These are phyloP conservation scores for Maudiozyma humilis DNA, from an alignment of 1,139 yeast species.

Conservation along the genomic window DNA sequence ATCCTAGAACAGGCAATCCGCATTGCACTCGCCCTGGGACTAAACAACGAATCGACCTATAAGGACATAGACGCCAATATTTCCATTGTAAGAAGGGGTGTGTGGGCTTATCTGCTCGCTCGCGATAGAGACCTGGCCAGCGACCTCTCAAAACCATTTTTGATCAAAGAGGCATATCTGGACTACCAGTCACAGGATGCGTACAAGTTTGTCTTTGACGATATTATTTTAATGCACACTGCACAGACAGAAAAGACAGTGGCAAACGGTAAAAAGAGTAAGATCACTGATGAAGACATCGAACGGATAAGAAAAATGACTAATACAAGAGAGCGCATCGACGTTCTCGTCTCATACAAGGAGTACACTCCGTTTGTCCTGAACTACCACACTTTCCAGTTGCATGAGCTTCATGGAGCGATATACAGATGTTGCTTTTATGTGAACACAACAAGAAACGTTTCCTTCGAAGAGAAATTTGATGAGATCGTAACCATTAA, in stretches of 20 bases:
- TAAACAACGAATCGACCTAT: conserved; percentile 12
- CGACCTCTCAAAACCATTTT: conserved; percentile 7
- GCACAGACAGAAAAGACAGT: neutral
- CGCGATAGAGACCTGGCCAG: conserved; percentile 8
- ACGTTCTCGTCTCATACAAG: conserved; percentile 7
- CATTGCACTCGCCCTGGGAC: conserved; percentile 11
- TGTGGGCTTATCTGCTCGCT: conserved; percentile 12
- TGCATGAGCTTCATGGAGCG: conserved; percentile 9
- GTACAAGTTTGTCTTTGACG: conserved; percentile 4
- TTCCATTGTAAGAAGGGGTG: conserved; percentile 6
- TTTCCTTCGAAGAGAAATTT: conserved; percentile 11
- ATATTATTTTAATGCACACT: conserved; percentile 1
- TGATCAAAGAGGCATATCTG: conserved; percentile 8
- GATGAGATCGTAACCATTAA: conserved; percentile 9
- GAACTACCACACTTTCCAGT: conserved; percentile 10
- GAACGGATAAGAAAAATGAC: neutral
- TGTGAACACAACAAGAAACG: conserved; percentile 6
- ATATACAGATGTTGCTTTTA: conserved; percentile 9
- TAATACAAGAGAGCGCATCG: conserved; percentile 8
- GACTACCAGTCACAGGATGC: conserved; percentile 7
- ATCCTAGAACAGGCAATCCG: conserved; percentile 14
- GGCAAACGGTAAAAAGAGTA: conserved; percentile 1
- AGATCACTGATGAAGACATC: conserved; percentile 1
- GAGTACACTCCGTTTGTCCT: conserved; percentile 8
- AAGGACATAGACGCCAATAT: conserved; percentile 7